Evolutionary conservation across 805 yeast species (phyloP).

Genomic region (Tetrapisispora taiwanensis): DNA sequence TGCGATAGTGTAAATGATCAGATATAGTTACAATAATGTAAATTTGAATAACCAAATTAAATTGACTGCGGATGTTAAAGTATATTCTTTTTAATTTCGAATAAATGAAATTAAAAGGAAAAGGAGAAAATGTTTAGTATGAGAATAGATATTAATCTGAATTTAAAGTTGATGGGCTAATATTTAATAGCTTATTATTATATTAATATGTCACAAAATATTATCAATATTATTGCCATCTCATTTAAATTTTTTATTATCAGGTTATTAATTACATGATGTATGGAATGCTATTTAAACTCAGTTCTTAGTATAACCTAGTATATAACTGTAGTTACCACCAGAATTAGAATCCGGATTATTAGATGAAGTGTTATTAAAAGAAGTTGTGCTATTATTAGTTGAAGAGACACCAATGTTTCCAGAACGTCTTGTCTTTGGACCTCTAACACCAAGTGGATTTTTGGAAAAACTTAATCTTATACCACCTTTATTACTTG

Average conservation of each 20-base stretch:
- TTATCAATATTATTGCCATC: too few relatives aligned
- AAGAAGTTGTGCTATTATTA: conserved; percentile 12
- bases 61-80: background rate
- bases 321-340: conserved; percentile 12
- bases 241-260: too few relatives aligned
- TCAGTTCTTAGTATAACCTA: conserved; percentile 9
- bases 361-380: conserved; percentile 7
- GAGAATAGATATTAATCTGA: too few relatives aligned
- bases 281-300: background rate
- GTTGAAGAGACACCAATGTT: conserved; percentile 17
- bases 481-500: conserved; percentile 73
- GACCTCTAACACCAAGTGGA: conserved; percentile 92
- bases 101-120: too few relatives aligned
- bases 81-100: background rate
- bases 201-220: too few relatives aligned
- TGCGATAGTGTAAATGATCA: background rate
- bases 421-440: conserved; percentile 24
- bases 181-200: too few relatives aligned
- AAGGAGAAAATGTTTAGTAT: too few relatives aligned
- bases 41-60: background rate
- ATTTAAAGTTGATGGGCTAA: too few relatives aligned
- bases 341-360: conserved; percentile 2
- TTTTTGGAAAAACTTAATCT: conserved; percentile 89
- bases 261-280: conserved; percentile 1
- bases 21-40: conserved; percentile 1